Evolutionary conservation across 2,329 filamentous ascomycete species (phyloP), one percentile per base, ranked within the genome.

Genomic region (Metarhizium robertsii): DNA sequence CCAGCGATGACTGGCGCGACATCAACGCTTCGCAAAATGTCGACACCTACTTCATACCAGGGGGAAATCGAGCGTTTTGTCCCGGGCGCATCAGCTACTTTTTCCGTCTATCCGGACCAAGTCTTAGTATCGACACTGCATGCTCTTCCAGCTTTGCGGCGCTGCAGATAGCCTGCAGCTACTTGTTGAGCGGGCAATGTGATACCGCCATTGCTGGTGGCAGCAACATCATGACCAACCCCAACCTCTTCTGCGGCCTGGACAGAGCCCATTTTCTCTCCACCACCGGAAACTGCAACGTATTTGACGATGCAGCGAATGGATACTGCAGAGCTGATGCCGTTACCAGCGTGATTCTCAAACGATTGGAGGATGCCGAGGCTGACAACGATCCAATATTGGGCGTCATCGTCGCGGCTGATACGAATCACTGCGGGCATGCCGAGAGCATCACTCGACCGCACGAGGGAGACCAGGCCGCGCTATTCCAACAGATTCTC

Each of bases 381-480:
- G 81, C 81, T 1, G 88, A 94, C 63, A 85, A 88, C 57, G 90
- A 94, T 81, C 85, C 66, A 78, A 85, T 80, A 45, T 77, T 92
- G n/a, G 89, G 84, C 16, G 84, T 89, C 60, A 87, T 96, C 51
- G 75, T 88, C 1, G 88, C 84, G 32, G 81, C 85, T 1, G 81
- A 84, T 4, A 94, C 89, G 51, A 95, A 94, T 69, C 89, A 94
- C 69, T 92, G 87, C 1, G 87, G 87, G 0, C 84, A 91, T 63
- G 84, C 89, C 48, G 83, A 90, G 20, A 92, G 88, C 2, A 94
- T 95, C 64, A 94, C 89, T 0, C 87, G 90, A 56, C 90, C 90
- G 1, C 88, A 94, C 67, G 87, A 83, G 4, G 86, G 83, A 14
- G 86, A 87, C 0, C 90, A 95, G 68, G 83, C 87, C 13, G 75